Percentiles rank a stretch among this genome's conserved stretches.
phyloP scores from a whole-genome alignment of 2,329 filamentous ascomycete species.

The Penicillium sp. region DNA sequence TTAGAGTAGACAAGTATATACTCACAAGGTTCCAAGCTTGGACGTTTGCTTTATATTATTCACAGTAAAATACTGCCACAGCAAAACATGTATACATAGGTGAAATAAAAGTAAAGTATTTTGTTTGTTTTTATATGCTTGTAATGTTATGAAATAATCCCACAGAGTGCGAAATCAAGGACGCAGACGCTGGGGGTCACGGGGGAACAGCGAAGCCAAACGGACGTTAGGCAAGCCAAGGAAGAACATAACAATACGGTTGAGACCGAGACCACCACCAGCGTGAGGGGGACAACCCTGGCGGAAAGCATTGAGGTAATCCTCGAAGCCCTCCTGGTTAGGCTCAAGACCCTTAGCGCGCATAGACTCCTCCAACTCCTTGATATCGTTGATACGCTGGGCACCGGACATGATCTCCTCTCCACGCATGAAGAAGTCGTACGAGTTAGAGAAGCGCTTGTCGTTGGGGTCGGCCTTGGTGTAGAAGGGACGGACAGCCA shows the following conservation, averaged over 20 bases:
- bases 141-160: constrained; percentile 1
- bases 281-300: constrained; percentile 64
- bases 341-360: constrained; percentile 59
- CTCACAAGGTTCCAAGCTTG: neutral
- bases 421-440: constrained; percentile 70
- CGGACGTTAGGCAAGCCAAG: constrained; percentile 63
- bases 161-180: constrained; percentile 31
- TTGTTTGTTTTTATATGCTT: constrained; percentile 8
- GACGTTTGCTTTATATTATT: neutral
- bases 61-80: neutral
- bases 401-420: constrained; percentile 68
- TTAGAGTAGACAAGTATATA: neutral
- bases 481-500: constrained; percentile 85
- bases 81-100: neutral
- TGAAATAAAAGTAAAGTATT: neutral
- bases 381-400: constrained; percentile 64
- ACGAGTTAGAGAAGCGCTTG: constrained; percentile 64
- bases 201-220: constrained; percentile 61
- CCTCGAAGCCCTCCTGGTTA: constrained; percentile 57
- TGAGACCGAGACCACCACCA: constrained; percentile 64
- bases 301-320: constrained; percentile 63
- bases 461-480: constrained; percentile 74
- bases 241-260: constrained; percentile 67
- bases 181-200: constrained; percentile 58
- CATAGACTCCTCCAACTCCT: constrained; percentile 59